These are phyloP conservation scores for Escovopsis sp. DNA, from an alignment of 2,329 filamentous ascomycete genomes.

Conservation along the genomic window DNA sequence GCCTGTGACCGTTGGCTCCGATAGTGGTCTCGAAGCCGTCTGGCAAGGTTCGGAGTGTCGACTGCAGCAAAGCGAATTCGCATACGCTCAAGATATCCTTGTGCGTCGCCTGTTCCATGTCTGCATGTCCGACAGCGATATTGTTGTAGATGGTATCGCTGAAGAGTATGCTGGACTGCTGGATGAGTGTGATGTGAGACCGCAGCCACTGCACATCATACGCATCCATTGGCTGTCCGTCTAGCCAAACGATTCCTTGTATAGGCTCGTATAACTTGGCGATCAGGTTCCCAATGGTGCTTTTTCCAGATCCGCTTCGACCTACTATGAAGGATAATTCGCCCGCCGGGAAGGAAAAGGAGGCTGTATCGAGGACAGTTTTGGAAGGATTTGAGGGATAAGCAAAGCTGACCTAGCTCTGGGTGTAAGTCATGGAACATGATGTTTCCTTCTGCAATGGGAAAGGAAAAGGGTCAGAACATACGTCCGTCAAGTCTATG, in stretches of 20 bases:
- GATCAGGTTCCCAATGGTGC: constrained; percentile 69
- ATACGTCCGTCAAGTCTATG: constrained; percentile 54
- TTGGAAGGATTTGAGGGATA: constrained; percentile 58
- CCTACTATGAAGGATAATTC: constrained; percentile 72
- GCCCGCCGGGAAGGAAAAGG: constrained; percentile 56
- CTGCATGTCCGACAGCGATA: constrained; percentile 52
- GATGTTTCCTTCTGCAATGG: neutral
- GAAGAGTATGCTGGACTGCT: constrained; percentile 72
- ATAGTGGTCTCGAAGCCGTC: constrained; percentile 58
- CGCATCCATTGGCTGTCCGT: constrained; percentile 44
- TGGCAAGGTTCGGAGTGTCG: constrained; percentile 51
- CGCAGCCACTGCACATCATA: constrained; percentile 61
- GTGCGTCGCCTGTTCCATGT: constrained; percentile 32
- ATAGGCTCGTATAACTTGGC: constrained; percentile 59
- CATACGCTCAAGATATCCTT: constrained; percentile 47
- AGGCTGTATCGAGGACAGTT: constrained; percentile 43
- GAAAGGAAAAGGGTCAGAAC: constrained; percentile 10
- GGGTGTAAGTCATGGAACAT: constrained; percentile 6
- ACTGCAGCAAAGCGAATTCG: constrained; percentile 52
- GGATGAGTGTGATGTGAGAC: constrained; percentile 62
- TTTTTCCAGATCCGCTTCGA: constrained; percentile 82
- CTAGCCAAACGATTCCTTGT: constrained; percentile 52
- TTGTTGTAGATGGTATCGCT: constrained; percentile 67
- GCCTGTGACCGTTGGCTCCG: constrained; percentile 49
- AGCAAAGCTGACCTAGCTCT: constrained; percentile 55